Evolutionary conservation across 2,329 filamentous ascomycete genomes (phyloP), one percentile per base, ranked within the genome.

Genomic region (Didymella arachidicola): DNA sequence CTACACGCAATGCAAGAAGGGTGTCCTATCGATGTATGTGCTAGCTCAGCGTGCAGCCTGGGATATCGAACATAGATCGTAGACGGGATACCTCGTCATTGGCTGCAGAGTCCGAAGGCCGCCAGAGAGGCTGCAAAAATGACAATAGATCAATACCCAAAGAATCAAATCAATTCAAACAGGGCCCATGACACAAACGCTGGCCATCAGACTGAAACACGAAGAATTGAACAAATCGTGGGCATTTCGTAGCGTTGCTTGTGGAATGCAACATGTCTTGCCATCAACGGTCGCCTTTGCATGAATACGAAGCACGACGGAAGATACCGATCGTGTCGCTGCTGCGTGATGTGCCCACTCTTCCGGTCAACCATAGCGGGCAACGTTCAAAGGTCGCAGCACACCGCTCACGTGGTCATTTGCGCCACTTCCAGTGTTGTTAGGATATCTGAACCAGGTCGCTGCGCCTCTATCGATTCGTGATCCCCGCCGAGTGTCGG

Each of bases 381-480:
- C 38, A 39, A 25, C 16, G 26, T 41, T 30, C 30, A 39, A 19
- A 11, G 5, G 27, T 25, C 44, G 25, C 38, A 53, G 49, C 34
- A 46, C 34, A 18, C 36, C 11, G 14, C 27, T 11, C 34, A 50
- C 19, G 16, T 45, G 11, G 32, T 50, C 56, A 39, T 25, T 10
- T 54, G 45, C 50, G 27, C 45, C 44, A 57, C 36, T 10, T 8
- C 14, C 7, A 38, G 18, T 47, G 19, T 46, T 44, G 51, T 48
- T 38, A 48, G 16, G 16, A 50, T 22, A 22, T 53, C 47, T 56
- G 34, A 32, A 36, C 11, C 19, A 41, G 12, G 25, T 36, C 36
- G 46, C 60, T 65, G 59, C 64, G 62, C 60, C 64, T 65, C 54
- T 56, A 43, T 60, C 42, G 60, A 56, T 57, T 66, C 58, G 59